phyloP scores from a whole-genome alignment of 352 stramenopile genomes.

The Globisporangium yorkense region DNA sequence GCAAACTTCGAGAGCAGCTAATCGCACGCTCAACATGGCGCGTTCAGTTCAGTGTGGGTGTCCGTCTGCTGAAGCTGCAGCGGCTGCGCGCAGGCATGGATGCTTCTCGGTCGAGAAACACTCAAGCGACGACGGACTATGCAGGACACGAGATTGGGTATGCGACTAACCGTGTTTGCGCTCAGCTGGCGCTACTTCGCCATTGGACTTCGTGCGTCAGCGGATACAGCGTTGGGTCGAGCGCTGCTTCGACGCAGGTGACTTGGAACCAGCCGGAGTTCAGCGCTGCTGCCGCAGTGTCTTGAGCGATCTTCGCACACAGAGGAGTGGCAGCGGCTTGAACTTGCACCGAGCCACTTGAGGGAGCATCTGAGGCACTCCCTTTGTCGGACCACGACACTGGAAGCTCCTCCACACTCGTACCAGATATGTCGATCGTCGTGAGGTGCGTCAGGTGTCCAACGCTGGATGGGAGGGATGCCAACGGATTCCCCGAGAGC shows the following conservation, averaged over 20 bases:
- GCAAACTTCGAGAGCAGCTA: conserved; percentile 34
- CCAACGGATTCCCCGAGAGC: conserved; percentile 6
- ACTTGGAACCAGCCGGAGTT: conserved; percentile 7
- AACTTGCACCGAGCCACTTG: background rate
- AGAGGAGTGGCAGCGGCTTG: conserved; percentile 2
- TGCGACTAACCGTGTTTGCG: background rate
- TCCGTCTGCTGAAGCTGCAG: background rate
- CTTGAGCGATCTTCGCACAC: conserved; percentile 1
- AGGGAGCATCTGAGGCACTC: background rate
- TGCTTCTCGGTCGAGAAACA: too few species aligned
- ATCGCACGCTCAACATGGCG: conserved; percentile 2
- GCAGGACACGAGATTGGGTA: too few species aligned
- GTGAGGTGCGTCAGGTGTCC: background rate
- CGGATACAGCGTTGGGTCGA: background rate
- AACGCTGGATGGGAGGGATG: conserved; percentile 2
- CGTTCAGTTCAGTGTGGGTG: background rate
- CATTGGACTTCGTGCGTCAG: conserved; percentile 4
- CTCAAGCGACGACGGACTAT: too few species aligned
- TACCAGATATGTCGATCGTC: conserved; percentile 3
- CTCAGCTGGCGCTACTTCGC: background rate
- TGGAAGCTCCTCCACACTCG: conserved; percentile 4
- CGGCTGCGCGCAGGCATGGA: too few species aligned
- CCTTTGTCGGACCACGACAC: conserved; percentile 1
- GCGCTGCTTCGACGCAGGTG: conserved; percentile 1
- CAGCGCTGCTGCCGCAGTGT: background rate